A percentile compares a stretch with the other conserved stretches of the same genome.
Conservation (phyloP, 176 grass and related monocot species). For the Phyllostachys edulis region DNA sequence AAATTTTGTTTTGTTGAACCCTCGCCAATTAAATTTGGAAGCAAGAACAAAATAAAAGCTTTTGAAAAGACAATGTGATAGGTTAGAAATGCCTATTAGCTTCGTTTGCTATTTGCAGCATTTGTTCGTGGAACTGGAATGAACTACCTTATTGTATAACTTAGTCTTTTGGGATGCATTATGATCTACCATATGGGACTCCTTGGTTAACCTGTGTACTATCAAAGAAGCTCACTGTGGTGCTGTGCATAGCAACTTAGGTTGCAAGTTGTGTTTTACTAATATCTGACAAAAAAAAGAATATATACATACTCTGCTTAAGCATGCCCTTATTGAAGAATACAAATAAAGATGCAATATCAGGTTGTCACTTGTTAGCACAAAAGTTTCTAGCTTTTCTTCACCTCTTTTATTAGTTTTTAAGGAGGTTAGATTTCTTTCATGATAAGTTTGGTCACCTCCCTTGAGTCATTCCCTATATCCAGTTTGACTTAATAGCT, state of each 20-base stretch:
- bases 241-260: neutral
- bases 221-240: neutral
- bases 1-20: neutral
- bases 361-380: neutral
- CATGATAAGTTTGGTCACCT: neutral
- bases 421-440: conserved; percentile 1
- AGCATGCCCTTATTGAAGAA: neutral
- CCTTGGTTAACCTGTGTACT: neutral
- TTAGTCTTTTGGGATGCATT: neutral
- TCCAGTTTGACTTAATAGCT: neutral
- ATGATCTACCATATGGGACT: neutral
- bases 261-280: neutral
- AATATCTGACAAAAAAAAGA: neutral
- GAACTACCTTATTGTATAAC: neutral
- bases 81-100: neutral
- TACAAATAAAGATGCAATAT: neutral
- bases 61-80: neutral
- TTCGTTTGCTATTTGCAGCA: neutral
- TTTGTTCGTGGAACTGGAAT: neutral
- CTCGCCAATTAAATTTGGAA: conserved; percentile 1
- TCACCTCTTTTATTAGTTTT: conserved; percentile 6
- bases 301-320: neutral
- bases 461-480: neutral
- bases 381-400: neutral
- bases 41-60: neutral